Evolutionary conservation across 331 rosid genomes (phyloP), one percentile per base, ranked within the genome.

Genomic region (Rhamnella rubrinervis): DNA sequence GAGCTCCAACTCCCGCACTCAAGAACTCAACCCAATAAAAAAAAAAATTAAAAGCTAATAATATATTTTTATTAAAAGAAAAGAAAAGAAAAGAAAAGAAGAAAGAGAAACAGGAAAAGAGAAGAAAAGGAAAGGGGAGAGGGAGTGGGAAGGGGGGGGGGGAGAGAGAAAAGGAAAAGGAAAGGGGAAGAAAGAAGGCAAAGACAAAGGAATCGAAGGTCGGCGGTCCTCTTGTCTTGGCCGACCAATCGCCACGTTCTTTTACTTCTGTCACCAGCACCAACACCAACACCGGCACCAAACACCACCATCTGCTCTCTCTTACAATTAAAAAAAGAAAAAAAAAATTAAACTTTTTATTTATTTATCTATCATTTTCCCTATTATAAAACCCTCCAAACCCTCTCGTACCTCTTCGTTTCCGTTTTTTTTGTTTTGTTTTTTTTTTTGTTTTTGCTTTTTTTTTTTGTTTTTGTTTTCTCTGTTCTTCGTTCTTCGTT

Each of bases 191-290:
- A 44, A 11, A 40, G 9, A 11, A 44, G 71, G 59, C 63, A 41
- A 47, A 61, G 85, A 79, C 74, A 74, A 72, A 80, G 65, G 80
- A 75, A 78, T 75, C 71, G 53, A 77, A 63, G 80, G 97, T 87
- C 85, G 96, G 91, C 92, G 96, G 93, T 89, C 95, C 77, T 83
- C 35, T 47, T 41, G 8, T 82, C 84, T 86, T 72, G 52, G 88
- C 96, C 96, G 97, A 87, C 92, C 95, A 87, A 73, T 85, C 81
- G 75, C 67, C 72, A 46, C 82, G 75, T 85, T 86, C 81, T 82
- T 77, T 40, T 21, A 18, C 49, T 50, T 38, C 62, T n/a, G 28
- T 25, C 41, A 38, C 13, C 65, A 28, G 47, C 72, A 46, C 67
- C 38, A 50, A 61, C 59, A 37, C 38, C 20, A 7, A 23, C 44